Evolutionary conservation across 768 basidiomycete genomes (phyloP).

Genomic region (Coprinopsis sp.): DNA sequence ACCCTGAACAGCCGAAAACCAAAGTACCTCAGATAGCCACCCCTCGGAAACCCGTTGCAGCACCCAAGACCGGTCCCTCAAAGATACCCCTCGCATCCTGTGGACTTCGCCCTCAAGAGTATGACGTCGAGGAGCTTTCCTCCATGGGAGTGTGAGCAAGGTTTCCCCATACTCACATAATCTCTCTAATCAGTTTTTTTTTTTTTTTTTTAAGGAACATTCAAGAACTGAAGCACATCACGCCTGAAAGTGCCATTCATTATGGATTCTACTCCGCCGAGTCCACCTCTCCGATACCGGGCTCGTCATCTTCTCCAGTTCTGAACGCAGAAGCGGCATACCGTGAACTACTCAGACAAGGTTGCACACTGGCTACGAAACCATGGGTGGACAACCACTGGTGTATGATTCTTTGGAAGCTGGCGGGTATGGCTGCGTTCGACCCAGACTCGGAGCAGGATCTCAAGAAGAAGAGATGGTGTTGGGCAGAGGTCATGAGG

Average conservation of each 20-base stretch:
- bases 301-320: slow-evolving; percentile 10
- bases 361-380: slow-evolving; percentile 65
- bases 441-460: slow-evolving; percentile 58
- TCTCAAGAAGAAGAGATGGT: slow-evolving; percentile 59
- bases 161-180: slow-evolving; percentile 15
- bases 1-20: too few species aligned
- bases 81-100: slow-evolving; percentile 42
- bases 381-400: slow-evolving; percentile 94
- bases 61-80: slow-evolving; percentile 8
- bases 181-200: not conserved
- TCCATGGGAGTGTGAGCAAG: slow-evolving; percentile 52
- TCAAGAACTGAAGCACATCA: slow-evolving; percentile 49
- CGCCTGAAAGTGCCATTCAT: slow-evolving; percentile 49
- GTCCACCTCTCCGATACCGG: slow-evolving; percentile 19
- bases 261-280: slow-evolving; percentile 52
- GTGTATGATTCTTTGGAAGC: slow-evolving; percentile 88
- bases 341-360: slow-evolving; percentile 46
- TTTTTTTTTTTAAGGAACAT: slow-evolving; percentile 36
- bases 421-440: slow-evolving; percentile 77
- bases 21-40: too few species aligned
- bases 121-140: slow-evolving; percentile 39
- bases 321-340: slow-evolving; percentile 55
- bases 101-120: slow-evolving; percentile 46
- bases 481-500: slow-evolving; percentile 72
- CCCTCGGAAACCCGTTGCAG: not conserved